Evolutionary conservation across 169 alveolate species (phyloP), one percentile per base, ranked within the genome.

Genomic region (Hepatocystis sp.): DNA sequence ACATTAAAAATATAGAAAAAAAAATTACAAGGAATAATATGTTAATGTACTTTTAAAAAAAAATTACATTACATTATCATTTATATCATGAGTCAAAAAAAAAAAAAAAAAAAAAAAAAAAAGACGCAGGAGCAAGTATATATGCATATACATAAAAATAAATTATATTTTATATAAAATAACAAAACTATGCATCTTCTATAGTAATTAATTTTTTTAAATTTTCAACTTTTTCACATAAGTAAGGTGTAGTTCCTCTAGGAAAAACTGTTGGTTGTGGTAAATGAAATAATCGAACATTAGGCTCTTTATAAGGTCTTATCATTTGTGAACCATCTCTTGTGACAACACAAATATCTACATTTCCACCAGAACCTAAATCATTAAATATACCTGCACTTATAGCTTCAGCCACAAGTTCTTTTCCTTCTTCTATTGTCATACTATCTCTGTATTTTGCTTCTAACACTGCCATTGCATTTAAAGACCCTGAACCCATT

Each of bases 401-500:
- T 66, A 97, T 96, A 27, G 99, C 98, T 91, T 92, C 94, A 34
- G 93, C 91, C n/a, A 94, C 98, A 64, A 97, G 64, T 21, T 93
- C 95, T 42, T 93, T 93, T 21, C 98, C 98, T 88, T 98, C 99
- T 71, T 94, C 96, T 84, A 95, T 93, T 10, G 97, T 94, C 96
- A 98, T 91, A 49, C 93, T 94, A 61, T 98, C 99, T 53, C 94
- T 93, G 88, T 95, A 98, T 15, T 85, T 91, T 67, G 98, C 94
- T 88, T 98, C 99, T 56, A 98, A 91, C 30, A 98, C 96, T 25
- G 98, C 95, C 97, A 96, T 96, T 23, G 99, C 99, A 85, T 97
- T 98, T 51, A 98, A 93, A 30, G 98, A 95, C 42, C 99, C 99
- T 52, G 99, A 96, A 17, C 99, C 99, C 97, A 97, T 95, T n/a